Conservation (phyloP, 768 basidiomycete species). For the Dictyophora rubrovolvata region DNA sequence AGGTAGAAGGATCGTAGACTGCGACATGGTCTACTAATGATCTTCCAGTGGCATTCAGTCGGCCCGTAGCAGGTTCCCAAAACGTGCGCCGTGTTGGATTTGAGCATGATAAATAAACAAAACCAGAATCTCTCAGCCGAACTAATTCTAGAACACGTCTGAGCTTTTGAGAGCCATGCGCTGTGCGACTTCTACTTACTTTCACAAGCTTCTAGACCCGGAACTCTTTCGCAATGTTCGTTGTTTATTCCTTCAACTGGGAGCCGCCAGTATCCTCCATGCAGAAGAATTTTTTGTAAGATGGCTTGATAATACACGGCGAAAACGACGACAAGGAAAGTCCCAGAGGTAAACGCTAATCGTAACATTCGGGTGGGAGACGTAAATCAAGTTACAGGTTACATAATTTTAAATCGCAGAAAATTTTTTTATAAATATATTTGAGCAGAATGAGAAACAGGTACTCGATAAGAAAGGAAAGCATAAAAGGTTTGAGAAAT, state of each 20-base stretch:
- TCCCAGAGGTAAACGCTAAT: conserved; percentile 14
- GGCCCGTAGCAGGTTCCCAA: conserved; percentile 41
- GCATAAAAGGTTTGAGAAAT: not conserved
- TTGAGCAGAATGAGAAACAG: not conserved
- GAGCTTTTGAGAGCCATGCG: not conserved
- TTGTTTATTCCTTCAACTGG: conserved; percentile 35
- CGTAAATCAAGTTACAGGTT: not conserved
- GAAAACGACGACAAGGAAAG: conserved; percentile 29
- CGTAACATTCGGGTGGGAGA: not conserved
- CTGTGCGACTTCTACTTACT: conserved; percentile 33
- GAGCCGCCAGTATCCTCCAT: conserved; percentile 34
- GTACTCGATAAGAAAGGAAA: not conserved
- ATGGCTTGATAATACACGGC: conserved; percentile 39
- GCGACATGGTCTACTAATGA: conserved; percentile 47
- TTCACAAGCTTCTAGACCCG: conserved; percentile 57
- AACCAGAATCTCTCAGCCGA: conserved; percentile 45
- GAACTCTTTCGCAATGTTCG: conserved; percentile 36
- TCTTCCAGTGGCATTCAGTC: conserved; percentile 23
- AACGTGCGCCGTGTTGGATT: conserved; percentile 33
- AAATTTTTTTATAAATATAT: not conserved
- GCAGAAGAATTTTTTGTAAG: conserved; percentile 33
- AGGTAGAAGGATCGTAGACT: conserved; percentile 42
- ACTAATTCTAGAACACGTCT: conserved; percentile 36
- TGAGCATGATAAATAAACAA: conserved; percentile 58
- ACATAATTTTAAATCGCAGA: not conserved